Evolutionary conservation across 129 eudicot species (phyloP).

Genomic region (carrot (Daucus carota)): DH1_v3.0 NC_030381.2:5770501-5771000

Average conservation of each 20-base stretch:
- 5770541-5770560: constrained; percentile 68
- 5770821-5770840: background rate
- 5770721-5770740: background rate
- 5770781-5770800: background rate
- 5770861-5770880: background rate
- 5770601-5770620: background rate
- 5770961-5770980: background rate
- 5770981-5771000: background rate
- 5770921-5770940: background rate
- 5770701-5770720: constrained; percentile 51
- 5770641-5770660: background rate
- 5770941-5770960: background rate
- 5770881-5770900: background rate
- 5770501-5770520: constrained; percentile 34
- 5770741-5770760: background rate
- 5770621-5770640: background rate
- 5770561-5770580: constrained; percentile 33
- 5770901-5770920: background rate
- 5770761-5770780: background rate
- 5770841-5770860: background rate
- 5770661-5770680: constrained; percentile 2
- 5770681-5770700: constrained; percentile 75
- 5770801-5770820: background rate
- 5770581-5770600: background rate
- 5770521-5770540: constrained; percentile 69